A percentile compares a stretch with the other conserved stretches of the same genome.
Evolutionary conservation across 2,329 filamentous ascomycete species (phyloP).

Genomic region (Hirsutella minnesotensis): DNA sequence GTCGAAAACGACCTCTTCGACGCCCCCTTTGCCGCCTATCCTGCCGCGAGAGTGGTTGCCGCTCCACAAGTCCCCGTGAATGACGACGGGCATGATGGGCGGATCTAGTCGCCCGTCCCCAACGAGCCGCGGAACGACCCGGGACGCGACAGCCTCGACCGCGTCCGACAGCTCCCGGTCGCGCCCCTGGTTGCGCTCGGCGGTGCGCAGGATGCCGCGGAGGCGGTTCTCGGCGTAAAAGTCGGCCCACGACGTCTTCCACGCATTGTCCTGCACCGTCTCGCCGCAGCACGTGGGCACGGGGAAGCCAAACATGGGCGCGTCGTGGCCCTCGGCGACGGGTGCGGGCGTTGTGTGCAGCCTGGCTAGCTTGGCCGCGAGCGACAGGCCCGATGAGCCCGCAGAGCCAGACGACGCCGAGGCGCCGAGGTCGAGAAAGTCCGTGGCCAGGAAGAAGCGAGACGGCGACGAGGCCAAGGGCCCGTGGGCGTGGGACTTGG

Average conservation of each 20-base stretch:
- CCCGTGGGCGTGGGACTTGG: slow-evolving; percentile 64
- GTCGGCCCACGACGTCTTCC: slow-evolving; percentile 62
- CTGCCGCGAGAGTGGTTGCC: slow-evolving; percentile 64
- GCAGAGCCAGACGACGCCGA: slow-evolving; percentile 29
- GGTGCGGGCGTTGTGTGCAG: slow-evolving; percentile 70
- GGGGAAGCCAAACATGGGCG: slow-evolving; percentile 70
- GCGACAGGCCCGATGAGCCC: slow-evolving; percentile 38
- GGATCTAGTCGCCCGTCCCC: slow-evolving; percentile 49
- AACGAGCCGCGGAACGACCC: slow-evolving; percentile 67
- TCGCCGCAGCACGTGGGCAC: slow-evolving; percentile 78
- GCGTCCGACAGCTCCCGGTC: slow-evolving; percentile 50
- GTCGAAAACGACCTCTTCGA: slow-evolving; percentile 73
- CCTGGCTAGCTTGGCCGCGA: slow-evolving; percentile 67
- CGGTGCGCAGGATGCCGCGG: slow-evolving; percentile 47
- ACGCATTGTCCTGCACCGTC: slow-evolving; percentile 70
- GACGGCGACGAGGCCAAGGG: slow-evolving; percentile 36
- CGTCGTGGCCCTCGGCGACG: slow-evolving; percentile 41
- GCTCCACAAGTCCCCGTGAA: slow-evolving; percentile 91
- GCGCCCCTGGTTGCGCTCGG: slow-evolving; percentile 47
- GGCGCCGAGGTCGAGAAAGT: slow-evolving; percentile 60
- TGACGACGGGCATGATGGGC: slow-evolving; percentile 60
- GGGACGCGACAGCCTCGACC: slow-evolving; percentile 50
- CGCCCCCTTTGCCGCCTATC: slow-evolving; percentile 41
- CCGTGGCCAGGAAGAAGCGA: slow-evolving; percentile 54
- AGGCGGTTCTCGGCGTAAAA: slow-evolving; percentile 76